Evolutionary conservation across 805 yeast genomes (phyloP).

Genomic region (Wickerhamomyces tratensis): DNA sequence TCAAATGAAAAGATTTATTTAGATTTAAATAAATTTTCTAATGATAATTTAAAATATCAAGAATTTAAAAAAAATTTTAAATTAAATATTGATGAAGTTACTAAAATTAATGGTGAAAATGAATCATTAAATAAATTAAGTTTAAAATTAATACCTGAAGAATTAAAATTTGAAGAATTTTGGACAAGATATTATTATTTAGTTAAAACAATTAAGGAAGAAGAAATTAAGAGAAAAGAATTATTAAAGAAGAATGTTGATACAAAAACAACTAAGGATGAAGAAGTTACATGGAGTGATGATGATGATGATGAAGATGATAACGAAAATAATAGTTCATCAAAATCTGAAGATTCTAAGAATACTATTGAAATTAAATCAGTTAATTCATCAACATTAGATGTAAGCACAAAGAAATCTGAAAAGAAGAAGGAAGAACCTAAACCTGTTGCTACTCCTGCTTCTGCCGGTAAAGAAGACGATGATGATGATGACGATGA

Average conservation of each 20-base stretch:
- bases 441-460: neutral
- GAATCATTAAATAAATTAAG: constrained; percentile 44
- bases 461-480: neutral
- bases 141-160: constrained; percentile 58
- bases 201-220: constrained; percentile 41
- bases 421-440: constrained; percentile 2
- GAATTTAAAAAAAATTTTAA: constrained; percentile 29
- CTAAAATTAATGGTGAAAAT: constrained; percentile 35
- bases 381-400: constrained; percentile 24
- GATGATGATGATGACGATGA: constrained; percentile 15
- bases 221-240: constrained; percentile 58
- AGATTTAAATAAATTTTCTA: constrained; percentile 28
- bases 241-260: constrained; percentile 31
- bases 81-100: constrained; percentile 39
- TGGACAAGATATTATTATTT: constrained; percentile 66
- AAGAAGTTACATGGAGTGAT: constrained; percentile 43
- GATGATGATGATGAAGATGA: constrained; percentile 36
- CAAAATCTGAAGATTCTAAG: constrained; percentile 23
- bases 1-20: constrained; percentile 25
- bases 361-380: constrained; percentile 32
- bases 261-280: constrained; percentile 25
- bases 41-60: constrained; percentile 24
- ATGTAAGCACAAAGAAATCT: constrained; percentile 13
- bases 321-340: constrained; percentile 4
- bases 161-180: constrained; percentile 48